Evolutionary conservation across 169 alveolate genomes (phyloP).

Genomic region (Cryptosporidium sp.): DNA sequence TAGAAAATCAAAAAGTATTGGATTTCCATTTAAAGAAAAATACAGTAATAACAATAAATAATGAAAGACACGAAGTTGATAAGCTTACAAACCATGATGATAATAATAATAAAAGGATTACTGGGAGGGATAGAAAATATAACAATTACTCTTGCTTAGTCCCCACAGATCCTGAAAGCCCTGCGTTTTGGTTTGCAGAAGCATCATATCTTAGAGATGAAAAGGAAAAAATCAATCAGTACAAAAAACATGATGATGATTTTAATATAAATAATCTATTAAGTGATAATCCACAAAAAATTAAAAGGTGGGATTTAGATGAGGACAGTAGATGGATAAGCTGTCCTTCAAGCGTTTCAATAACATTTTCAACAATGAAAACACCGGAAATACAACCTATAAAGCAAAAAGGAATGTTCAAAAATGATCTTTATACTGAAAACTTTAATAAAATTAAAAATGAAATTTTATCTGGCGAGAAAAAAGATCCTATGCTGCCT

Average conservation of each 20-base stretch:
- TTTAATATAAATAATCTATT: conserved; percentile 3
- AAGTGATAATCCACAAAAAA: conserved; percentile 13
- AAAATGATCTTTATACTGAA: neutral
- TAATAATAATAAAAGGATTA: conserved; percentile 1
- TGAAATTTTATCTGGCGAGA: neutral
- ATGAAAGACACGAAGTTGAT: neutral
- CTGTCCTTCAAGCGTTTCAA: conserved; percentile 75
- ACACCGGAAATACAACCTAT: conserved; percentile 56
- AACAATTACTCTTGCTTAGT: conserved; percentile 58
- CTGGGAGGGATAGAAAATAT: conserved; percentile 55
- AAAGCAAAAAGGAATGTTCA: conserved; percentile 35
- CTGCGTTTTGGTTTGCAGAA: conserved; percentile 77
- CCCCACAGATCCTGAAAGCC: conserved; percentile 67
- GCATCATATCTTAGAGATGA: conserved; percentile 61
- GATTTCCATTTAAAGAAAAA: conserved; percentile 38
- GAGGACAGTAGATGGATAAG: conserved; percentile 73
- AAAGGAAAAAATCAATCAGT: conserved; percentile 9
- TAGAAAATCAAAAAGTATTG: conserved; percentile 45
- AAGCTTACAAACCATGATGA: neutral
- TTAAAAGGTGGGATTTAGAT: conserved; percentile 42
- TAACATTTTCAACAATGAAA: conserved; percentile 62
- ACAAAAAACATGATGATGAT: conserved; percentile 48
- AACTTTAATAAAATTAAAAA: neutral
- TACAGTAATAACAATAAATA: conserved; percentile 10
- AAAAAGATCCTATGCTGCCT: conserved; percentile 64